Conservation (phyloP, 768 basidiomycete genomes). For the Boletus sp. region DNA sequence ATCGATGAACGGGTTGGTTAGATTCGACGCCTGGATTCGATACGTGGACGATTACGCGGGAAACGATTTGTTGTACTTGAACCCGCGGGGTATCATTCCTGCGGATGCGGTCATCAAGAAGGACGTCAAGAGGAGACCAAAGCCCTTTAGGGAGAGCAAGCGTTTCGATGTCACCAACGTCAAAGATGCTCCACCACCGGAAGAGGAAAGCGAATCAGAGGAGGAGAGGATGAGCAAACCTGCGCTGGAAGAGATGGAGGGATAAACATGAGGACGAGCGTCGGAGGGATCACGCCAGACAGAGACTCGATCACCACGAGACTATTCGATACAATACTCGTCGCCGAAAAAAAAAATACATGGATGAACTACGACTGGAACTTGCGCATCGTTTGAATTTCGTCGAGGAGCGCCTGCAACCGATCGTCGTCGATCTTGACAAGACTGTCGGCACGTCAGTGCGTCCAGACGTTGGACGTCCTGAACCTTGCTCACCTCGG, state of each 20-base stretch:
- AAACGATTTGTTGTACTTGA: conserved; percentile 75
- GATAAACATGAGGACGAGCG: conserved; percentile 26
- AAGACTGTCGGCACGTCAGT: conserved; percentile 41
- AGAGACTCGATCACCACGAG: not conserved
- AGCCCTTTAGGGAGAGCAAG: conserved; percentile 67
- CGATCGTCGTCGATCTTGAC: conserved; percentile 87
- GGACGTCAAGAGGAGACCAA: conserved; percentile 48
- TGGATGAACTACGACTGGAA: conserved; percentile 60
- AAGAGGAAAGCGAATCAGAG: conserved; percentile 45
- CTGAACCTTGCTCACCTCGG: conserved; percentile 58
- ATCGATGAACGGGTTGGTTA: conserved; percentile 26
- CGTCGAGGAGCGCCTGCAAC: conserved; percentile 77
- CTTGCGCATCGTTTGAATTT: conserved; percentile 88
- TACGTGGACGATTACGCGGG: conserved; percentile 74
- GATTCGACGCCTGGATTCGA: conserved; percentile 85
- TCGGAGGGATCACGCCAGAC: not conserved
- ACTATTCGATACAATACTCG: conserved; percentile 6
- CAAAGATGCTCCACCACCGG: conserved; percentile 26
- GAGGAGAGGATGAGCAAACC: conserved; percentile 42
- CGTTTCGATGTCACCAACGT: conserved; percentile 61
- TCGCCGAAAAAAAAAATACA: not conserved
- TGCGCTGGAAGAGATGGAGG: conserved; percentile 53
- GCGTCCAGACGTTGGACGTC: not conserved
- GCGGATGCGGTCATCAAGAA: conserved; percentile 62
- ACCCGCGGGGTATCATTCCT: conserved; percentile 76